These are phyloP conservation scores for Cordyceps farinosa DNA, from an alignment of 2,329 filamentous ascomycete genomes.

Conservation along the genomic window DNA sequence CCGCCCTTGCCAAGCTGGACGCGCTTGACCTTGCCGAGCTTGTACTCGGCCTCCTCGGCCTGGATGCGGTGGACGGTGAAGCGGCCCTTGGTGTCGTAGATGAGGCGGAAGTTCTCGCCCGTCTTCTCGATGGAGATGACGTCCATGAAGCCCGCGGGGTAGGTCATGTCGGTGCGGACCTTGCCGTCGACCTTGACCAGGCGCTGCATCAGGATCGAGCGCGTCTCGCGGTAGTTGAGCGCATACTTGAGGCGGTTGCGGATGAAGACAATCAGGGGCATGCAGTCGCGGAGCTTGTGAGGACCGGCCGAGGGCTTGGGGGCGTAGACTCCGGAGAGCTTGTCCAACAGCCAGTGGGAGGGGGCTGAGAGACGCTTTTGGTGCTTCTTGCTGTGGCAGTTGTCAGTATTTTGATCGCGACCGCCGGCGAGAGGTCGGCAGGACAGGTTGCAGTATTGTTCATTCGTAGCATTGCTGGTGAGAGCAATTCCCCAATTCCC, in stretches of 20 bases:
- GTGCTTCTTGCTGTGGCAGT: constrained; percentile 81
- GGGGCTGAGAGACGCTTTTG: constrained; percentile 99
- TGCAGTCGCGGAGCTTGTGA: constrained; percentile 99
- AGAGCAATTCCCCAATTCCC: neutral
- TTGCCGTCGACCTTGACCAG: constrained; percentile 99
- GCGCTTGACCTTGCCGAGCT: constrained; percentile 99
- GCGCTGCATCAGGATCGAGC: constrained; percentile 98
- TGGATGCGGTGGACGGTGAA: constrained; percentile 99
- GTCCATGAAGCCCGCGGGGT: constrained; percentile 98
- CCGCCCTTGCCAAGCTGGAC: constrained; percentile 98
- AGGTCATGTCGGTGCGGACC: constrained; percentile 98
- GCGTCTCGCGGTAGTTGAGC: constrained; percentile 96
- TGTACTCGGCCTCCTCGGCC: constrained; percentile 98
- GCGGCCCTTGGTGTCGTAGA: constrained; percentile 99
- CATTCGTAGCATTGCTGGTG: neutral
- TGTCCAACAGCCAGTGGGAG: constrained; percentile 99
- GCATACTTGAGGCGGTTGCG: constrained; percentile 98
- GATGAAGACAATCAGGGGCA: constrained; percentile 98
- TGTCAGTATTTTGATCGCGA: constrained; percentile 28
- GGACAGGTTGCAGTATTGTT: neutral
- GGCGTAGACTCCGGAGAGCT: constrained; percentile 88
- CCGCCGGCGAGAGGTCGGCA: neutral
- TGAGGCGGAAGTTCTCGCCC: constrained; percentile 98
- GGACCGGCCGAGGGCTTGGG: constrained; percentile 74
- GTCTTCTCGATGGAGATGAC: constrained; percentile 99